Evolutionary conservation across 2,329 filamentous ascomycete genomes (phyloP).

Genomic region (Penicillium janthinellum): DNA sequence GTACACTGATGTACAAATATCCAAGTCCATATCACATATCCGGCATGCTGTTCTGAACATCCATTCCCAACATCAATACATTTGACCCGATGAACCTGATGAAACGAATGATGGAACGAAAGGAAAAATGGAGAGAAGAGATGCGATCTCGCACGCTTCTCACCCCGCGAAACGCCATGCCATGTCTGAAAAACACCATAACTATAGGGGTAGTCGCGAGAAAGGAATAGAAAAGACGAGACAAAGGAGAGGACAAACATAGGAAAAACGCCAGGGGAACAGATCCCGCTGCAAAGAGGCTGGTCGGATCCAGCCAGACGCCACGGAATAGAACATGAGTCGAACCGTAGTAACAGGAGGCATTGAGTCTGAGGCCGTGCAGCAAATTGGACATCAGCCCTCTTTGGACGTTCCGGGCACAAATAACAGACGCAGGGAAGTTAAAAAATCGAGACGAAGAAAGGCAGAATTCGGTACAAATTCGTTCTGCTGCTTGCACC

Average conservation of each 20-base stretch:
- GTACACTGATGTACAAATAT: slow-evolving; percentile 7
- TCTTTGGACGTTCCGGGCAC: not conserved
- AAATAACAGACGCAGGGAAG: slow-evolving; percentile 2
- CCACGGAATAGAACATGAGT: not conserved
- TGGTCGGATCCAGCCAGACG: not conserved
- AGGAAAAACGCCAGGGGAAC: not conserved
- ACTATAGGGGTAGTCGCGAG: slow-evolving; percentile 28
- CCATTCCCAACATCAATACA: not conserved
- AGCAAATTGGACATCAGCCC: not conserved
- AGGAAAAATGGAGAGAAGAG: slow-evolving; percentile 5
- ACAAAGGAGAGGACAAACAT: not conserved
- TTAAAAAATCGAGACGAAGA: not conserved
- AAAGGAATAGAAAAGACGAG: slow-evolving; percentile 10
- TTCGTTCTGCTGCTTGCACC: not conserved
- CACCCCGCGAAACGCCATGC: slow-evolving; percentile 26
- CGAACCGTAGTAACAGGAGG: not conserved
- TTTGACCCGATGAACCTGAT: not conserved
- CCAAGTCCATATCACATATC: not conserved
- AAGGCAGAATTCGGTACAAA: not conserved
- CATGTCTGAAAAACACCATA: slow-evolving; percentile 22
- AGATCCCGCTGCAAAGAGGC: not conserved
- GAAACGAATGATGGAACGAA: not conserved
- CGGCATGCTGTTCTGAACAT: not conserved
- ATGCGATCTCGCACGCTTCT: slow-evolving; percentile 16
- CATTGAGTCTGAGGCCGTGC: not conserved